Conservation (phyloP, 2,329 filamentous ascomycete genomes). For the Trichoderma guizhouense region DNA sequence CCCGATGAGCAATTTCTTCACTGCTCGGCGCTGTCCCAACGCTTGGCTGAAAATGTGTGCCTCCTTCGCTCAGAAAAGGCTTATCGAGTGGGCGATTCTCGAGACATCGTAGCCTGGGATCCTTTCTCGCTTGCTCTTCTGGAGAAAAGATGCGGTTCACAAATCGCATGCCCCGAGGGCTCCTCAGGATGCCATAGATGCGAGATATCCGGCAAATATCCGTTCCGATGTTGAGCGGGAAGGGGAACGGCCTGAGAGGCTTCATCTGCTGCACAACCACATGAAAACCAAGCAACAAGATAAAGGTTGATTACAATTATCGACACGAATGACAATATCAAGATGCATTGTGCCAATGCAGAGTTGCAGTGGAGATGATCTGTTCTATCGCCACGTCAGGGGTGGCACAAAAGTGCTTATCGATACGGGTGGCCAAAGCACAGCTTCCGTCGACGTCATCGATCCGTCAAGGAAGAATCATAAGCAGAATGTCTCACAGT, state of each 20-base stretch:
- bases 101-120: conserved; percentile 23
- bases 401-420: conserved; percentile 16
- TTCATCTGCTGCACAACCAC: conserved; percentile 27
- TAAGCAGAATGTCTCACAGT: background rate
- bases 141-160: conserved; percentile 46
- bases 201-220: conserved; percentile 73
- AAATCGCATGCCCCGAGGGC: conserved; percentile 42
- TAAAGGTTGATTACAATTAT: background rate
- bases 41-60: background rate
- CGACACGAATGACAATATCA: background rate
- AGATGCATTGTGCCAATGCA: background rate
- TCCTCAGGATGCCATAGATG: conserved; percentile 56
- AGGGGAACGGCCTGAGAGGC: conserved; percentile 51
- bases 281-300: background rate
- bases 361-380: background rate
- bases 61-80: background rate
- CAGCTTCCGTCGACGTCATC: conserved; percentile 10
- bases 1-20: conserved; percentile 1
- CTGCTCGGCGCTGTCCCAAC: background rate
- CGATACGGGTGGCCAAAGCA: conserved; percentile 19
- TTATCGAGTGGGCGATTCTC: background rate
- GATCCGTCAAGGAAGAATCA: conserved; percentile 7
- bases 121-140: conserved; percentile 29
- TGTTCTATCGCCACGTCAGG: conserved; percentile 8
- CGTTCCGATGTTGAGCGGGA: conserved; percentile 68